Conservation (phyloP, 345 rosid species). For the Eutrema yunnanense region DNA sequence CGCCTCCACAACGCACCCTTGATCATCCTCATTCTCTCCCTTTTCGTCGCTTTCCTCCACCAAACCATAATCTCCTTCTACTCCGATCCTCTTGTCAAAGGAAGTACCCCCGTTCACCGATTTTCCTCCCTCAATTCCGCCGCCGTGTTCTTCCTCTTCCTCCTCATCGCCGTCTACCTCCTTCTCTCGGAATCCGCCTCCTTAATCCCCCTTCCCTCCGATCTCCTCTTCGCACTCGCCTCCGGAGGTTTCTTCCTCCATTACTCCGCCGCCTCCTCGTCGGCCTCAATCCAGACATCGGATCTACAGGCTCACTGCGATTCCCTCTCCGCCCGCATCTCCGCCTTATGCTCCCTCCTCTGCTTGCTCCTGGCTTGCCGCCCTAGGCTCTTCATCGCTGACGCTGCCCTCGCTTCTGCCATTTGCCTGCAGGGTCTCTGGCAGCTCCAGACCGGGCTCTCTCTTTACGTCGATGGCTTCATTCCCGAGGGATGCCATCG, state of each 20-base stretch:
- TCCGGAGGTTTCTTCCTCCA: slow-evolving; percentile 74
- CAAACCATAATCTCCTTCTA: slow-evolving; percentile 59
- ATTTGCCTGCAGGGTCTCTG: slow-evolving; percentile 83
- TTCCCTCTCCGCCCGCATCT: slow-evolving; percentile 56
- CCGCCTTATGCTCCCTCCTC: slow-evolving; percentile 53
- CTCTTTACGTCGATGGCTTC: slow-evolving; percentile 76
- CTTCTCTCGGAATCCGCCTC: slow-evolving; percentile 63
- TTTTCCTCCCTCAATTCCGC: slow-evolving; percentile 78
- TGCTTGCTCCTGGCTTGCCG: slow-evolving; percentile 65
- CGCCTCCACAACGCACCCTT: slow-evolving; percentile 54
- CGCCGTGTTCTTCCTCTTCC: slow-evolving; percentile 76
- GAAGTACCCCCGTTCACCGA: slow-evolving; percentile 78
- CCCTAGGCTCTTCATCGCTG: slow-evolving; percentile 63
- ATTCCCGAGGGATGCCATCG: slow-evolving; percentile 88
- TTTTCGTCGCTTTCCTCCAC: slow-evolving; percentile 60
- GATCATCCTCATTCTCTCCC: slow-evolving; percentile 50
- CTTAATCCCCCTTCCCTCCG: slow-evolving; percentile 58
- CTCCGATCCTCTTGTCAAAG: slow-evolving; percentile 80
- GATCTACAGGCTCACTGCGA: slow-evolving; percentile 83
- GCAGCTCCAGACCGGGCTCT: slow-evolving; percentile 82
- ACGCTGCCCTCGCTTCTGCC: slow-evolving; percentile 59
- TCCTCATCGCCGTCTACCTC: slow-evolving; percentile 53
- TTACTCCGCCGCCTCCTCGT: slow-evolving; percentile 47
- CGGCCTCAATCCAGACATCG: slow-evolving; percentile 73
- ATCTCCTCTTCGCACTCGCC: slow-evolving; percentile 78